phyloP scores from a whole-genome alignment of 441 rosid species.

The Arabidopsis lyrata region DNA sequence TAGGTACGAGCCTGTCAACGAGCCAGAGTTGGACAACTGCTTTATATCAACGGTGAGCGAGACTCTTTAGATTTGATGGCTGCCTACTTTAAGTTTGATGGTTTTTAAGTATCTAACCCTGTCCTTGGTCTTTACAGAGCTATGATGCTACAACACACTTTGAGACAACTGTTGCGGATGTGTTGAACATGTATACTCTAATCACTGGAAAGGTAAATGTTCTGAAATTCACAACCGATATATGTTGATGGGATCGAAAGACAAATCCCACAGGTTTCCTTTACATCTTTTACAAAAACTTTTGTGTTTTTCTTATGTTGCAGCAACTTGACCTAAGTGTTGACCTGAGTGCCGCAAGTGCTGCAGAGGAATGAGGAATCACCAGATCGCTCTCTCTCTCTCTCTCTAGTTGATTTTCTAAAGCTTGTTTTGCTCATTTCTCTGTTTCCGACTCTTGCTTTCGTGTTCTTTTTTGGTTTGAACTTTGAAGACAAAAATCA shows the following conservation, averaged over 20 bases:
- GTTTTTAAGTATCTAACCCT: neutral
- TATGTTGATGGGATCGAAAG: neutral
- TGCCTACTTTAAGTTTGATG: neutral
- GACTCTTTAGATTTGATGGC: slow-evolving; percentile 6
- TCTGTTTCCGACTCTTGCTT: neutral
- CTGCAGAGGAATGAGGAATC: slow-evolving; percentile 50
- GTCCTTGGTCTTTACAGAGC: slow-evolving; percentile 51
- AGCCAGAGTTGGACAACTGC: slow-evolving; percentile 61
- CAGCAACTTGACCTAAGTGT: slow-evolving; percentile 85
- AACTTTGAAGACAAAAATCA: slow-evolving; percentile 9
- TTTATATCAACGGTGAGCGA: slow-evolving; percentile 68
- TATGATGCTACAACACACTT: slow-evolving; percentile 81
- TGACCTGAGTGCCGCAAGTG: slow-evolving; percentile 92
- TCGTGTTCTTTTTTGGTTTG: neutral
- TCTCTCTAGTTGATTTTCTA: slow-evolving; percentile 15
- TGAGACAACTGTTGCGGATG: slow-evolving; percentile 74
- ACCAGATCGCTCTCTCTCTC: neutral
- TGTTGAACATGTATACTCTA: slow-evolving; percentile 63
- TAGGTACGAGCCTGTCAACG: slow-evolving; percentile 63
- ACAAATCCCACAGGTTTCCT: neutral
- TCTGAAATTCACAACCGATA: neutral
- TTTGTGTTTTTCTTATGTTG: slow-evolving; percentile 12
- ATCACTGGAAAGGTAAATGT: slow-evolving; percentile 75
- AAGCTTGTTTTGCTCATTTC: slow-evolving; percentile 12
- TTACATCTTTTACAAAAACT: neutral